Evolutionary conservation across 169 alveolate genomes (phyloP).

Genomic region (Cryptosporidium sp.): DNA sequence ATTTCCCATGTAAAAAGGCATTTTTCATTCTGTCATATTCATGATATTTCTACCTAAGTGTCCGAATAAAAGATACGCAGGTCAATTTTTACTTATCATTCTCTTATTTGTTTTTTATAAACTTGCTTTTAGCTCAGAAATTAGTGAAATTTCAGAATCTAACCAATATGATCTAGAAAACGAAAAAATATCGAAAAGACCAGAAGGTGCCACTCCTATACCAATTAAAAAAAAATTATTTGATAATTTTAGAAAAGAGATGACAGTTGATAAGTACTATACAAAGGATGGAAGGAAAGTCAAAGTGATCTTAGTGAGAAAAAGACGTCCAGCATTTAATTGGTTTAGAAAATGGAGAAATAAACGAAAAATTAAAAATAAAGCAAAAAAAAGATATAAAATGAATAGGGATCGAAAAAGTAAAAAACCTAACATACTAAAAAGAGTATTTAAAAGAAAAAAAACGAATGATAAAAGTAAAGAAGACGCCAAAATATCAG

Average conservation of each 20-base stretch:
- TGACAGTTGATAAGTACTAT: constrained; percentile 13
- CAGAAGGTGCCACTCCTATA: constrained; percentile 32
- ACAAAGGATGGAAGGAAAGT: constrained; percentile 48
- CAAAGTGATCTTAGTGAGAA: constrained; percentile 38
- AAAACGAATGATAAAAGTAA: neutral
- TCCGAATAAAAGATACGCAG: neutral
- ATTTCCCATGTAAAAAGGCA: neutral
- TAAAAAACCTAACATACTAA: neutral
- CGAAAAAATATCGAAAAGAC: constrained; percentile 11
- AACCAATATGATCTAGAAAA: neutral
- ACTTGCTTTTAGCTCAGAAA: constrained; percentile 28
- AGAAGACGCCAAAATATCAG: neutral
- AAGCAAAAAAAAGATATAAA: constrained; percentile 37
- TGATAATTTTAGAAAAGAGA: constrained; percentile 21
- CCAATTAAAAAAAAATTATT: neutral
- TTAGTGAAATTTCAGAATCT: neutral
- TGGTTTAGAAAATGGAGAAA: constrained; percentile 20
- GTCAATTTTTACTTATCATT: neutral
- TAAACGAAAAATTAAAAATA: neutral
- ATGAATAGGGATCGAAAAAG: neutral
- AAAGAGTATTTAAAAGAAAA: neutral
- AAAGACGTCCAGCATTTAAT: neutral
- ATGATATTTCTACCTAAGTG: neutral
- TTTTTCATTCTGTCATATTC: neutral
- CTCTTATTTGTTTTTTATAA: neutral